Evolutionary conservation across 2,329 filamentous ascomycete species (phyloP).

Genomic region (Byssothecium circinans): DNA sequence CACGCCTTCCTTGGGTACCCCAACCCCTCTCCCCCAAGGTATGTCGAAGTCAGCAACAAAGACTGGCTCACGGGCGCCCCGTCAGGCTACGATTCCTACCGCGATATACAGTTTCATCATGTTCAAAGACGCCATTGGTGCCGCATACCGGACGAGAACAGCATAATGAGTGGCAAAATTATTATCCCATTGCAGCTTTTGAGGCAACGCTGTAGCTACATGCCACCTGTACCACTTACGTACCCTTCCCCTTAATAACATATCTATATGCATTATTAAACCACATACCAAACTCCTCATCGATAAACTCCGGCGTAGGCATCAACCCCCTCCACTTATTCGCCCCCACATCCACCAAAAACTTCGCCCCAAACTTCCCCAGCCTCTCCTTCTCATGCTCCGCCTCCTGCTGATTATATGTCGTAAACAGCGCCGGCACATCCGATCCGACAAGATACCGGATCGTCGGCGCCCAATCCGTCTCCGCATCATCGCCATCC

Average conservation of each 20-base stretch:
- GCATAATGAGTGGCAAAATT: neutral
- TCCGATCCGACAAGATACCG: slow-evolving; percentile 9
- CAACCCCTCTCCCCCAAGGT: slow-evolving; percentile 26
- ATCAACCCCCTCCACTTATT: slow-evolving; percentile 21
- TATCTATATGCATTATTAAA: slow-evolving; percentile 20
- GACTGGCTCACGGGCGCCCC: slow-evolving; percentile 14
- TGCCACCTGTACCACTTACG: neutral
- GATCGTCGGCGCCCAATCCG: slow-evolving; percentile 20
- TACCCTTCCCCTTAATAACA: slow-evolving; percentile 12
- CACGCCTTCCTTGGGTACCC: slow-evolving; percentile 28
- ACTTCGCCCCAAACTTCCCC: slow-evolving; percentile 9
- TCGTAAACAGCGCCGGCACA: slow-evolving; percentile 19
- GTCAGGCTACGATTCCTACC: slow-evolving; percentile 5
- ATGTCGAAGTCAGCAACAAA: slow-evolving; percentile 34
- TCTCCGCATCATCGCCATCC: slow-evolving; percentile 18
- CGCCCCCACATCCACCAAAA: slow-evolving; percentile 11
- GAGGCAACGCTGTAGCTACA: neutral
- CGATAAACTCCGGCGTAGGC: slow-evolving; percentile 21
- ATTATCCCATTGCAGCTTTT: neutral
- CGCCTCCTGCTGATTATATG: slow-evolving; percentile 16
- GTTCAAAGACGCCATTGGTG: slow-evolving; percentile 22
- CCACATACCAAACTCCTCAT: slow-evolving; percentile 21
- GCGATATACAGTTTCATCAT: slow-evolving; percentile 19
- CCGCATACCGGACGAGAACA: slow-evolving; percentile 15
- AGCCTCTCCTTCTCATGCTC: slow-evolving; percentile 13